Conservation (phyloP, 495 filamentous ascomycete species). For the Aspergillus conjunctus region DNA sequence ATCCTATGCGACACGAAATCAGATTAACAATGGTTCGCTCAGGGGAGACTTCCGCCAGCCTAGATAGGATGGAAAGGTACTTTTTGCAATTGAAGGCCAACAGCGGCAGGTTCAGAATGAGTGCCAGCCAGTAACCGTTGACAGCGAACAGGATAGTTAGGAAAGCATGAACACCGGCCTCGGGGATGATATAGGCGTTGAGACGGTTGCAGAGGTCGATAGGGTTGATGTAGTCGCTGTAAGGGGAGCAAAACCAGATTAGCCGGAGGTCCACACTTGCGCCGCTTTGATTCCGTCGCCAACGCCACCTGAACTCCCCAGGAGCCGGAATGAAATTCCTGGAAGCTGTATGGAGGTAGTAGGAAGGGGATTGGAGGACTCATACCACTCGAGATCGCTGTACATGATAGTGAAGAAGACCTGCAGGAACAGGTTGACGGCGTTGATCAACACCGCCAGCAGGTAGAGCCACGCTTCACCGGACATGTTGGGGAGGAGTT, state of each 20-base stretch:
- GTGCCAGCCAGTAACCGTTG: constrained; percentile 97
- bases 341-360: neutral
- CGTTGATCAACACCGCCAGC: constrained; percentile 97
- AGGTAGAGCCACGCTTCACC: constrained; percentile 99
- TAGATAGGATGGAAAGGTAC: constrained; percentile 52
- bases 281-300: constrained; percentile 17
- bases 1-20: constrained; percentile 60
- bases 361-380: constrained; percentile 14
- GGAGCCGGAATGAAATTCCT: neutral
- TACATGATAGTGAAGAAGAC: constrained; percentile 99
- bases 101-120: constrained; percentile 89
- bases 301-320: constrained; percentile 2
- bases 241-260: constrained; percentile 19
- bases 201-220: constrained; percentile 99
- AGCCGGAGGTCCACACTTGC: constrained; percentile 20
- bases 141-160: constrained; percentile 93
- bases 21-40: constrained; percentile 7
- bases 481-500: constrained; percentile 71
- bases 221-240: constrained; percentile 98
- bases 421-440: constrained; percentile 99
- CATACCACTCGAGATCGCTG: constrained; percentile 95
- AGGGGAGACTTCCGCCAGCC: constrained; percentile 27
- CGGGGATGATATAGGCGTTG: constrained; percentile 98
- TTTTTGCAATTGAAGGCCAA: constrained; percentile 96
- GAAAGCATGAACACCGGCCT: constrained; percentile 96